Evolutionary conservation across 2,329 filamentous ascomycete species (phyloP).

Genomic region (Aspergillus jensenii): DNA sequence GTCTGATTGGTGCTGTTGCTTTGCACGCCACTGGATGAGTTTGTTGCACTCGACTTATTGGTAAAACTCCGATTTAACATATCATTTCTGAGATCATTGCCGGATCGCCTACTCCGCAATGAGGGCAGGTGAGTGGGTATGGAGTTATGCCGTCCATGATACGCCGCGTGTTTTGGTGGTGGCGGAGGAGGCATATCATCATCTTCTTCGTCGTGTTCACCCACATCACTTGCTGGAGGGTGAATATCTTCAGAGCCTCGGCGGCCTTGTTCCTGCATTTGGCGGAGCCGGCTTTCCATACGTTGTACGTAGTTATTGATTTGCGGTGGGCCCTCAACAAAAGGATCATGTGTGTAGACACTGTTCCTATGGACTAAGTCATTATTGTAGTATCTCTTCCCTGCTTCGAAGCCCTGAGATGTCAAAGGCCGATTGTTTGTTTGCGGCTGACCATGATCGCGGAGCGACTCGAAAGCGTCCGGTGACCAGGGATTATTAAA

Average conservation of each 20-base stretch:
- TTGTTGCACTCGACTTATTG: constrained; percentile 82
- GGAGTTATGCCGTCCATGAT: constrained; percentile 44
- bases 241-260: constrained; percentile 51
- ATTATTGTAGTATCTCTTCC: constrained; percentile 58
- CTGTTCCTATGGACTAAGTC: constrained; percentile 53
- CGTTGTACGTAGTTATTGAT: constrained; percentile 84
- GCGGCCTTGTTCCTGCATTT: constrained; percentile 60
- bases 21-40: constrained; percentile 69
- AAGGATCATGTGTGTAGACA: constrained; percentile 35
- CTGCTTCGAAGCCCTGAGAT: constrained; percentile 66
- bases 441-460: constrained; percentile 32
- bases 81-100: constrained; percentile 71
- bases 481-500: constrained; percentile 76
- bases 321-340: constrained; percentile 62
- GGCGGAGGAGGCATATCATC: constrained; percentile 51
- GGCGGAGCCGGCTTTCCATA: constrained; percentile 80
- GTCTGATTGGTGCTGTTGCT: constrained; percentile 66
- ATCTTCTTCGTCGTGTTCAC: constrained; percentile 35
- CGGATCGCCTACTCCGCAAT: constrained; percentile 48
- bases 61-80: constrained; percentile 78
- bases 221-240: constrained; percentile 39
- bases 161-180: constrained; percentile 56
- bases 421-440: constrained; percentile 63
- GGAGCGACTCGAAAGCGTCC: constrained; percentile 70
- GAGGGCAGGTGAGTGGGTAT: constrained; percentile 39